Percentiles rank a stretch among this genome's conserved stretches.
Evolutionary conservation across 75 land plant genomes (phyloP).

Genomic region (Pseudotsuga menziesii): DNA sequence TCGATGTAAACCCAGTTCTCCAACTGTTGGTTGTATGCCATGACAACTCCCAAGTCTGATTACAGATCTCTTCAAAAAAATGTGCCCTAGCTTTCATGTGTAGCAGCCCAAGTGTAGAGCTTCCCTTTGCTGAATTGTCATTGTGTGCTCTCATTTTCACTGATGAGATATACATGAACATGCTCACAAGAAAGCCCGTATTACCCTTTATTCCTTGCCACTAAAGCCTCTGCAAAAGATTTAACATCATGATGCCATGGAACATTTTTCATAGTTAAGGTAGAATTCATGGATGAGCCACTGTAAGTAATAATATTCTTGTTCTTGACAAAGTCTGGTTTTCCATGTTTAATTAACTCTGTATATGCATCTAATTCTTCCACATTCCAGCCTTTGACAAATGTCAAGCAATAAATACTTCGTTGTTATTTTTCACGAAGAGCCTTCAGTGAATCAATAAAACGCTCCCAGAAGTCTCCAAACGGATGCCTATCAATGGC

Average conservation of each 20-base stretch:
- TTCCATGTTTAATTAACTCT: slow-evolving; percentile 61
- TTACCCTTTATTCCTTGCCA: slow-evolving; percentile 51
- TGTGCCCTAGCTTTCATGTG: too few species aligned
- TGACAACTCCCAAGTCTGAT: too few species aligned
- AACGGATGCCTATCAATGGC: slow-evolving; percentile 94
- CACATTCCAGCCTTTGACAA: slow-evolving; percentile 97
- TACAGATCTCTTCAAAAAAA: too few species aligned
- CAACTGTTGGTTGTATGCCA: too few species aligned
- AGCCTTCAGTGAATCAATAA: slow-evolving; percentile 78
- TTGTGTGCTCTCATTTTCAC: too few species aligned
- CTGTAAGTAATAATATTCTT: slow-evolving; percentile 94
- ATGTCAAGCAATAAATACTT: slow-evolving; percentile 83
- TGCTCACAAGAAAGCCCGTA: slow-evolving; percentile 97
- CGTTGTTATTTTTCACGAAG: slow-evolving; percentile 74
- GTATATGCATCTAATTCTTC: slow-evolving; percentile 80
- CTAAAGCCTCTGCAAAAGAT: slow-evolving; percentile 79
- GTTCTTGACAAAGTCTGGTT: slow-evolving; percentile 94
- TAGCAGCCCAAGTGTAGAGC: too few species aligned
- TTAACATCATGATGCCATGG: slow-evolving; percentile 96
- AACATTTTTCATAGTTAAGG: slow-evolving; percentile 96
- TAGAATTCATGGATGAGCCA: slow-evolving; percentile 93
- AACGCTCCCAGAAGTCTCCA: slow-evolving; percentile 93
- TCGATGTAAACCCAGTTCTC: too few species aligned
- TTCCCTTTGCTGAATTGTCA: too few species aligned
- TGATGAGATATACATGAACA: slow-evolving; percentile 29